Evolutionary conservation across 164 flowering plant species (phyloP), one percentile per base, ranked within the genome.

Genomic region (Magnolia sinica): DNA sequence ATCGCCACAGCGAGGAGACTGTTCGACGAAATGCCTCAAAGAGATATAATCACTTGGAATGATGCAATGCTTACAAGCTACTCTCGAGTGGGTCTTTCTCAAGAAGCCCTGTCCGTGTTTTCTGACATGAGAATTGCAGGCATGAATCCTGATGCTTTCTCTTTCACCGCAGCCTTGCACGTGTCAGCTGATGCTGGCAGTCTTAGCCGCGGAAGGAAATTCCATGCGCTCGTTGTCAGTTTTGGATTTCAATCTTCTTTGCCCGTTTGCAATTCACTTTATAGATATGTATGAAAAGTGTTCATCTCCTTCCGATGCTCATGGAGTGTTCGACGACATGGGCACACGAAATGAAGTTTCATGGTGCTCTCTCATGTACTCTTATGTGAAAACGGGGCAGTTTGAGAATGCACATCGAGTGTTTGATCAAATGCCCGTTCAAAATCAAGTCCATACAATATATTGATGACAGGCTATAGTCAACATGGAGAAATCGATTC

Each of bases 221-320:
- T 90, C 78, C 95, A 92, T 72, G 85, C 84, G n/a, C 75, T 87
- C 23, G 81, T 88, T 29, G 50, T 86, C 66, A 79, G 78, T 70
- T 82, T 70, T 5, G 95, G 97, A 11, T 89, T 61, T 75, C 74
- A 63, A 20, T 82, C 83, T 24, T 85, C 77, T 0, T 67, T 91
- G 70, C 88, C 94, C 1, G 91, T 92, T 10, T 76, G 82, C 50
- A 90, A 91, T 78, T 86, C 94, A 4, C 89, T 92, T 92, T 22
- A 79, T 89, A 73, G 91, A 91, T 69, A 86, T 92, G 89, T 92
- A 91, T 79, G 95, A 90, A 22, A 92, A 92, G 80, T 91, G 92
- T 65, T 78, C 75, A 66, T 55, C 50, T 19, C 83, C 90, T 29
- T 64, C 19, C 24, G 45, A 82, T 58, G 93, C 95, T 0, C 27